Conservation (phyloP, 2,329 filamentous ascomycete species). For the Septoria linicola region DNA sequence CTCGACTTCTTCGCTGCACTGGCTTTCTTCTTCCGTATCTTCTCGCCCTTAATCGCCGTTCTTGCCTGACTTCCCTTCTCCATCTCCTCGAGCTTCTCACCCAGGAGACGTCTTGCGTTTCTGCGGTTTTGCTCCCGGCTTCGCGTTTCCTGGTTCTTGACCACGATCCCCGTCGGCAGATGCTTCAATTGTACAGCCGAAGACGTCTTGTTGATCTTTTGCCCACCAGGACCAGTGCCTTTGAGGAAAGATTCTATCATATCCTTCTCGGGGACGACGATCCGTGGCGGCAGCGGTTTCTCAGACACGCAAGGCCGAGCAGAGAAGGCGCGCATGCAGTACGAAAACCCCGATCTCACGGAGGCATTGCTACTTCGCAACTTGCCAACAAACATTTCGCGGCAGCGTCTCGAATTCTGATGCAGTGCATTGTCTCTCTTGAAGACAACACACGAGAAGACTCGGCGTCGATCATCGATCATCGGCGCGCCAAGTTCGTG, state of each 20-base stretch:
- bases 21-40: constrained; percentile 67
- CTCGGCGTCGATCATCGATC: background rate
- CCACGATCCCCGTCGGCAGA: constrained; percentile 81
- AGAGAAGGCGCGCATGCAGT: constrained; percentile 27
- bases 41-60: constrained; percentile 61
- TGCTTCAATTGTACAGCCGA: constrained; percentile 93
- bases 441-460: background rate
- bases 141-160: constrained; percentile 91
- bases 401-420: background rate
- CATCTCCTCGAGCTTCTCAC: constrained; percentile 72
- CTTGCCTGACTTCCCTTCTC: constrained; percentile 70
- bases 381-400: constrained; percentile 2
- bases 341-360: background rate
- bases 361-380: background rate
- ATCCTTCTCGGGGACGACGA: constrained; percentile 72
- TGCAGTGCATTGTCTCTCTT: background rate
- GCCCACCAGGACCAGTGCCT: constrained; percentile 87
- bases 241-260: constrained; percentile 85
- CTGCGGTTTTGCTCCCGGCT: constrained; percentile 84
- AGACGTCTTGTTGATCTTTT: constrained; percentile 98
- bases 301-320: constrained; percentile 25
- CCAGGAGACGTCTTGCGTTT: constrained; percentile 74
- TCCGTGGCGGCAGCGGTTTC: constrained; percentile 73
- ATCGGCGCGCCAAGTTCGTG: constrained; percentile 14
- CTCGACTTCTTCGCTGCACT: constrained; percentile 79